These are phyloP conservation scores for Alternaria angustiovoidea DNA, from an alignment of 2,329 filamentous ascomycete genomes.

Conservation along the genomic window DNA sequence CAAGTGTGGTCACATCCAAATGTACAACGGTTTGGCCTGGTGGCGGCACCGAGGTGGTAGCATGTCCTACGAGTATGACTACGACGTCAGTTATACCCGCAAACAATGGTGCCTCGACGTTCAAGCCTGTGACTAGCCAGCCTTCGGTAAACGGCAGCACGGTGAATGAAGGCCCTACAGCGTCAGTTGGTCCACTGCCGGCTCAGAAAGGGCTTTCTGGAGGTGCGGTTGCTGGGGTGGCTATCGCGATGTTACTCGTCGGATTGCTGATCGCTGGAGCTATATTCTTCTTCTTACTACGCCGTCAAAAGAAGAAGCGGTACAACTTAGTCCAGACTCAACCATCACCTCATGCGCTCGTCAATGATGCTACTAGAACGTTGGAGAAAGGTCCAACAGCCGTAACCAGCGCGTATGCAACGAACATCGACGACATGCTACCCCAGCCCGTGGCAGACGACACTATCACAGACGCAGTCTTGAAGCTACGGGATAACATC, in stretches of 20 bases:
- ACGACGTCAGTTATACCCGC: too few species aligned
- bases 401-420: background rate
- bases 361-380: background rate
- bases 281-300: background rate
- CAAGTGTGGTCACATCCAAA: too few species aligned
- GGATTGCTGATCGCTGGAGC: constrained; percentile 22
- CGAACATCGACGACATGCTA: constrained; percentile 23
- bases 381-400: background rate
- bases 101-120: too few species aligned
- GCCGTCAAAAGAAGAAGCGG: background rate
- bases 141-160: too few species aligned
- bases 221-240: constrained; percentile 29
- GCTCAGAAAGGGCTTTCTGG: constrained; percentile 5
- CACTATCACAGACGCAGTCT: constrained; percentile 26
- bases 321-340: background rate
- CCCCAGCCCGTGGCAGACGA: constrained; percentile 35
- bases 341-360: background rate
- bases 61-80: too few species aligned
- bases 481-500: constrained; percentile 36
- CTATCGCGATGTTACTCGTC: constrained; percentile 27
- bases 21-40: too few species aligned
- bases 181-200: too few species aligned
- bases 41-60: too few species aligned
- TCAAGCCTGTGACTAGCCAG: too few species aligned
- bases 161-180: too few species aligned